Base-by-base conservation (phyloP, 768 basidiomycete genomes). In the Russula olivacea region DNA sequence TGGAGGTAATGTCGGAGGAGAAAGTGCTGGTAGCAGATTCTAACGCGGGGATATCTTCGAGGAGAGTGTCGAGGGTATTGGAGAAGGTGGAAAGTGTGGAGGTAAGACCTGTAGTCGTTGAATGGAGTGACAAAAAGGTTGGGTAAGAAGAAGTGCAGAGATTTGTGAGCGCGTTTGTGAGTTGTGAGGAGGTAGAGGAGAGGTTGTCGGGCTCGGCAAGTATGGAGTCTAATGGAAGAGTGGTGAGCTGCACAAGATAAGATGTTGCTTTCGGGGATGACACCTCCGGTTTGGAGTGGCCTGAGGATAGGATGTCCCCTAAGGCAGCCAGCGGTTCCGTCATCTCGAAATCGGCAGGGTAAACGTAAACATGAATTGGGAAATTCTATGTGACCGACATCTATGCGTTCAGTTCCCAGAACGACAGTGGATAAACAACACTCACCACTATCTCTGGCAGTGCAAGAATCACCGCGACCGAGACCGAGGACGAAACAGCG, bases 71-170 rank as follows among this genome's bases (percentile, higher is more conserved):
- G 61, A 98, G 84, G 7, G 92, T 92, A 11, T 80, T 73, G 1
- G 89, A 86, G 58, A 98, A 81, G 5, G 88, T 85, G 0, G 82
- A 79, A 64, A 98, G 81, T 1, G 93, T 90, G 4, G 78, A 74
- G 1, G 84, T 78, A 60, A 97, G 81, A 0, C 88, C 84, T 53
- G 84, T 83, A 4, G 91, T 91, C 19, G 89, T 88, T 52, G 81
- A 74, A 72, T 95, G 93, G 12, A 95, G 80, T n/a, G 89, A 87
- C 66, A 96, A 82, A 72, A 97, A 96, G 0, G 93, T 93, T 32
- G 89, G 85, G 73, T 97, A 94, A 25, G 93, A 93, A 4, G 91
- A 87, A 64, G 92, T 89, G 59, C 93, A 95, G 15, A 98, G 81
- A 47, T 89, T 88, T 11, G 91, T 94, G 65, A 97, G 79, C 59